phyloP scores from a whole-genome alignment of 495 filamentous ascomycete genomes.

The Aspergillus cavernicola region DNA sequence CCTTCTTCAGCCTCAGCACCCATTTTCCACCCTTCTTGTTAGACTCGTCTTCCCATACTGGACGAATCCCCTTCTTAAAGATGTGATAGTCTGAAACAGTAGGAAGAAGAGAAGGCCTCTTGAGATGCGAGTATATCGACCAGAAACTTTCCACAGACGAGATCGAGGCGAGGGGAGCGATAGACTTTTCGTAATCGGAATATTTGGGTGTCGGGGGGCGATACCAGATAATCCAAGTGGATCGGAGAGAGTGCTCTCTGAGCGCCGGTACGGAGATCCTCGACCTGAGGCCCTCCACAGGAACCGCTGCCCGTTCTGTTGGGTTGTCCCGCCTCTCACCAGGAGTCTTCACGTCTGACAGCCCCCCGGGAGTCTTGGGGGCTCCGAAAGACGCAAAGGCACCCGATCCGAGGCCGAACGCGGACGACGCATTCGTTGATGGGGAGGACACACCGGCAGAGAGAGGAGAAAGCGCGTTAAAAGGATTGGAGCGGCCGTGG shows the following conservation, averaged over 20 bases:
- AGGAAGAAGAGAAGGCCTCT: slow-evolving; percentile 80
- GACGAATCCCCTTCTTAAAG: slow-evolving; percentile 94
- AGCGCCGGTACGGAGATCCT: slow-evolving; percentile 37
- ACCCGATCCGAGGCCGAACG: slow-evolving; percentile 90
- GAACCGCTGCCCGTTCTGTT: slow-evolving; percentile 55
- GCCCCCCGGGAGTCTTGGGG: slow-evolving; percentile 81
- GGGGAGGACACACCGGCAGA: slow-evolving; percentile 75
- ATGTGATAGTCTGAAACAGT: slow-evolving; percentile 97
- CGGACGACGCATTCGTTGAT: slow-evolving; percentile 80
- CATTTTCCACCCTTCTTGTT: slow-evolving; percentile 97
- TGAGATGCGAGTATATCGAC: slow-evolving; percentile 85
- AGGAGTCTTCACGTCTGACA: slow-evolving; percentile 69
- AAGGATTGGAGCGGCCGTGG: slow-evolving; percentile 80
- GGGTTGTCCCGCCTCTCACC: slow-evolving; percentile 62
- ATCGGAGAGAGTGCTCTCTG: slow-evolving; percentile 64
- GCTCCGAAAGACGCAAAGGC: slow-evolving; percentile 97
- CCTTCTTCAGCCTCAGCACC: slow-evolving; percentile 94
- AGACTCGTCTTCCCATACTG: slow-evolving; percentile 97
- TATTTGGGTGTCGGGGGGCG: slow-evolving; percentile 92
- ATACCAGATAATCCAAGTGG: slow-evolving; percentile 96
- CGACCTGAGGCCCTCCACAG: slow-evolving; percentile 48
- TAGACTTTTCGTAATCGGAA: slow-evolving; percentile 97
- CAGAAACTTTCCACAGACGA: slow-evolving; percentile 88
- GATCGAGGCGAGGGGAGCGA: slow-evolving; percentile 77
- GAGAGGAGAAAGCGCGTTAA: slow-evolving; percentile 72